Base-by-base conservation (phyloP, 225 moss, liverwort and hornwort genomes). In the Bryoerythrophyllum caledonicum region DNA sequence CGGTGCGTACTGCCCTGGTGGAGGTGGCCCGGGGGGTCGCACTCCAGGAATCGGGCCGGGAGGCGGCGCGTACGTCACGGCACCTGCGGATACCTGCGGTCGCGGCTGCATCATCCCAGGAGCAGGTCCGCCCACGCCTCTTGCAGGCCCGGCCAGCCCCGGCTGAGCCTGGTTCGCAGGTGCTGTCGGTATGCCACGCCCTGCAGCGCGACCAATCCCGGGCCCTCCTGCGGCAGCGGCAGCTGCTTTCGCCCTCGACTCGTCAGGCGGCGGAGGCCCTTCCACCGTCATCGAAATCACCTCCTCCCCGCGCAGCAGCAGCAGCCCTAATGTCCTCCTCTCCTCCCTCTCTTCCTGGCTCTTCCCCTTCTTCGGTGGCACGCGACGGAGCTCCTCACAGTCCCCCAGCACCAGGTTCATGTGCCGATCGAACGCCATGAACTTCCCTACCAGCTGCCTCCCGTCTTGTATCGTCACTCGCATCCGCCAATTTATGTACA, bases 91-190 rank as follows among this genome's bases (percentile, higher is more conserved):
- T 20, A 96, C 96, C 66, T 96, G 96, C 28, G 96, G 91, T n/a
- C 93, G 93, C 54, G 96, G 96, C 70, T 96, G 96, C 96, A 96
- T 96, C 96, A 96, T 96, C 24, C 91, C 92, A 54, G 96, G 96
- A 48, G 96, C 85, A 20, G 96, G 96, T 20, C 94, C 94, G n/a
- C 96, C 96, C 2, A 96, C 94, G 63, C 96, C 96, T 78, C 96
- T 70, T 4, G 91, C 86, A 21, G 96, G 96, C 13, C 96, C 96
- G 75, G 94, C 88, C 24, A 96, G 83, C 23, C 96, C 94, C 0
- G 96, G 96, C 73, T 94, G 96, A 55, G 96, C 94, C 78, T 96
- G 96, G 27, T 92, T 91, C 34, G 90, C 81, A 49, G 96, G 94
- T 11, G 94, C 85, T 19, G 96, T 92, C 5, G 96, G 94, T 69